Conservation (phyloP, 192 early-diverging fungal genomes). For the Mortierella antarctica region DNA sequence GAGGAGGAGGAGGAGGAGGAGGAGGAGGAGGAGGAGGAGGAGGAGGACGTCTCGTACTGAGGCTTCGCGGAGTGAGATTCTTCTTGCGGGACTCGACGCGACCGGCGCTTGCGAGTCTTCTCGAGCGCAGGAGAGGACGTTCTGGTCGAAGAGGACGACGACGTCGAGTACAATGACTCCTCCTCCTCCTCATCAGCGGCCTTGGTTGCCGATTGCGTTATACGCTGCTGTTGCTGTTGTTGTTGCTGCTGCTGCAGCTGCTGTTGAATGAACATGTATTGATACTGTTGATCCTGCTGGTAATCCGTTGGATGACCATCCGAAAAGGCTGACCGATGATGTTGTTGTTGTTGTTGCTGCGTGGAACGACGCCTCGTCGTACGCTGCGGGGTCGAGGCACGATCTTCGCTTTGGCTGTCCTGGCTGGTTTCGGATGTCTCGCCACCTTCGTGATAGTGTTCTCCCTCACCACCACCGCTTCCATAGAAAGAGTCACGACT, state of each 20-base stretch:
- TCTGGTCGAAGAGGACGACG: neutral
- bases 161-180: neutral
- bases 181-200: conserved; percentile 7
- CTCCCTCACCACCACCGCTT: neutral
- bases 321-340: neutral
- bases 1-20: too few species aligned
- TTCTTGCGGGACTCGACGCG: neutral
- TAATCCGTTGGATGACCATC: too few species aligned
- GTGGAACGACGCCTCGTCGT: neutral
- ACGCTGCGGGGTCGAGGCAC: too few species aligned
- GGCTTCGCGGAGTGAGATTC: neutral
- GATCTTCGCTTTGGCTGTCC: conserved; percentile 13
- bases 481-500: conserved; percentile 11
- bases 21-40: neutral
- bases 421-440: conserved; percentile 7
- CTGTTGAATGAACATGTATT: too few species aligned
- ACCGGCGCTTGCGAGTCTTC: conserved; percentile 13
- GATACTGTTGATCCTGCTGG: too few species aligned
- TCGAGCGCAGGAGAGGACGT: neutral
- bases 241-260: too few species aligned
- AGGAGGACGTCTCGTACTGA: neutral
- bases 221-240: conserved; percentile 1
- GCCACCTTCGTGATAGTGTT: neutral
- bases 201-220: neutral
- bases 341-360: neutral